A percentile compares a stretch with the other conserved stretches of the same genome.
Conservation (phyloP, 75 land plant species). For the Selaginella tamariscina region DNA sequence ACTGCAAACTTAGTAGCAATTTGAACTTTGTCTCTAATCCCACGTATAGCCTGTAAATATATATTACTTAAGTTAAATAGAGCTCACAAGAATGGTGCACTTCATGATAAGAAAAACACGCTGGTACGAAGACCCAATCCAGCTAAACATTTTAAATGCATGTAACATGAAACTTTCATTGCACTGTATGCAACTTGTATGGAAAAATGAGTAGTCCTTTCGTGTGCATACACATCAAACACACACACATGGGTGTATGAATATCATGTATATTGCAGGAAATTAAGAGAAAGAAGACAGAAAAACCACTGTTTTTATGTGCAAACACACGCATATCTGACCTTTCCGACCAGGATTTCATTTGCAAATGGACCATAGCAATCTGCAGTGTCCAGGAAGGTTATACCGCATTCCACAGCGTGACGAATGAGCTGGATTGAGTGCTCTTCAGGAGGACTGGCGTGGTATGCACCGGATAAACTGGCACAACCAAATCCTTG, state of each 20-base stretch:
- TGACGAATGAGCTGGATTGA: constrained; percentile 6
- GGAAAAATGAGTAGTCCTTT: too few species aligned
- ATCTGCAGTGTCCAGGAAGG: constrained; percentile 11
- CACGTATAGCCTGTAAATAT: constrained; percentile 14
- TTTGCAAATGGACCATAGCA: constrained; percentile 10
- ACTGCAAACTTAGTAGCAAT: constrained; percentile 13
- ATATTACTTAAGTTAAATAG: too few species aligned
- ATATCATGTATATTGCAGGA: not conserved
- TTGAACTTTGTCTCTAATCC: constrained; percentile 2
- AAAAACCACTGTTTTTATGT: too few species aligned
- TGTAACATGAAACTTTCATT: too few species aligned
- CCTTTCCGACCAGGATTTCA: constrained; percentile 10
- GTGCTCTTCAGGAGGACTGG: constrained; percentile 3
- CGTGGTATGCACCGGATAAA: not conserved
- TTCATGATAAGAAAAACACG: too few species aligned
- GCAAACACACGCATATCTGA: too few species aligned
- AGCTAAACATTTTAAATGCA: too few species aligned
- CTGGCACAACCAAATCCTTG: constrained; percentile 6
- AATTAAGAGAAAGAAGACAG: not conserved
- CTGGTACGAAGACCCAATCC: too few species aligned
- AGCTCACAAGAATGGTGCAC: too few species aligned
- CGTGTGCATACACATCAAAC: too few species aligned
- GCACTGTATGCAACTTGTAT: too few species aligned
- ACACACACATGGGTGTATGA: too few species aligned
- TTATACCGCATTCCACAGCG: constrained; percentile 3